Evolutionary conservation across 2,329 filamentous ascomycete species (phyloP).

Genomic region (Talaromyces sp.): DNA sequence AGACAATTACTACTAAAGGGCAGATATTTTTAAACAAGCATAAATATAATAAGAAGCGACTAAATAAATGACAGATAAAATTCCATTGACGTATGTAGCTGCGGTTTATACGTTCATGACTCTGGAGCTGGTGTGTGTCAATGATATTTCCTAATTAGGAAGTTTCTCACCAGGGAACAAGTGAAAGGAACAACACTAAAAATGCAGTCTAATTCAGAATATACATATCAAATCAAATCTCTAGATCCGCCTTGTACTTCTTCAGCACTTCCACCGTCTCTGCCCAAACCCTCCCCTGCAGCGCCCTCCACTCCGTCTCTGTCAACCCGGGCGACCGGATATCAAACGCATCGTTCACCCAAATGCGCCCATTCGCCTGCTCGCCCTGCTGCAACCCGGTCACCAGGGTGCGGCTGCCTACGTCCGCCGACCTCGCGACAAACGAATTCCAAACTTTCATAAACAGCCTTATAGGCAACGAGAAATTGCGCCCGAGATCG

Average conservation of each 20-base stretch:
- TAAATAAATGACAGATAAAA: too few relatives aligned
- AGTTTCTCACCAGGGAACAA: not conserved
- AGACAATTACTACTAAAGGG: too few relatives aligned
- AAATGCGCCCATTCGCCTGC: slow-evolving; percentile 9
- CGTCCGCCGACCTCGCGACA: slow-evolving; percentile 7
- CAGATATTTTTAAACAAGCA: too few relatives aligned
- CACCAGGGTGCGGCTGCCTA: slow-evolving; percentile 4
- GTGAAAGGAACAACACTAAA: not conserved
- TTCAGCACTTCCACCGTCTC: slow-evolving; percentile 7
- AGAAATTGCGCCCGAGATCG: slow-evolving; percentile 4
- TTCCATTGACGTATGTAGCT: too few relatives aligned
- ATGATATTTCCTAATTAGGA: not conserved
- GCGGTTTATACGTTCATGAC: too few relatives aligned
- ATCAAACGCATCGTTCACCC: slow-evolving; percentile 9
- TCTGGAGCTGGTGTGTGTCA: too few relatives aligned
- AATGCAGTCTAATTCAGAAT: not conserved
- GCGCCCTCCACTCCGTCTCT: slow-evolving; percentile 1
- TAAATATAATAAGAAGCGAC: too few relatives aligned
- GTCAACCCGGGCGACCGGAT: slow-evolving; percentile 6
- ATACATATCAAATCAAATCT: not conserved
- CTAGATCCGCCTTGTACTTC: not conserved
- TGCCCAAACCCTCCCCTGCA: slow-evolving; percentile 7
- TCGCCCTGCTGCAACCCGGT: slow-evolving; percentile 5
- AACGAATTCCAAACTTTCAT: slow-evolving; percentile 4
- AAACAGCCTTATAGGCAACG: not conserved